phyloP scores from a whole-genome alignment of 1,284 basidiomycete species.

The Coniferiporia sulphurascens region DNA sequence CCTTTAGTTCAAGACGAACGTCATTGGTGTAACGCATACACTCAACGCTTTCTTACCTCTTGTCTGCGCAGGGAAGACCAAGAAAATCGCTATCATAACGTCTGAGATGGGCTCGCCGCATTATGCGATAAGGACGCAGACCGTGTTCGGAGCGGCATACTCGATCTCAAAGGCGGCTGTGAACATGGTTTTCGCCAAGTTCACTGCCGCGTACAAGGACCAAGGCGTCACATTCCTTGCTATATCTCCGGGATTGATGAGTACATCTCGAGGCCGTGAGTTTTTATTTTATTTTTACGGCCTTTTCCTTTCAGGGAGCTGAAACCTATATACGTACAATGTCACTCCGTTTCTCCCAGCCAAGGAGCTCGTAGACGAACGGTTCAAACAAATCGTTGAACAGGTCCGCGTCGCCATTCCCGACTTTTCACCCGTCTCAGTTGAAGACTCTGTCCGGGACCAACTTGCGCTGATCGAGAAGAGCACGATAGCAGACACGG shows the following conservation, averaged over 20 bases:
- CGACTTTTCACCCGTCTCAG: background rate
- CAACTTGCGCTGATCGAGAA: conserved; percentile 7
- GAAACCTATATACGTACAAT: too few species aligned
- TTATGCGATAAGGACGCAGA: conserved; percentile 10
- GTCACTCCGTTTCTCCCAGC: background rate
- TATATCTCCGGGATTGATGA: conserved; percentile 23
- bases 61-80: conserved; percentile 21
- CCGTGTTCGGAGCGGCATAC: conserved; percentile 11
- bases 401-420: background rate
- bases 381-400: background rate
- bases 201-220: conserved; percentile 18
- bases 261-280: conserved; percentile 16
- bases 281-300: background rate
- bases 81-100: conserved; percentile 23
- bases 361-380: background rate
- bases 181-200: conserved; percentile 24
- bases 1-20: conserved; percentile 23
- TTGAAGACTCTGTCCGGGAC: conserved; percentile 5
- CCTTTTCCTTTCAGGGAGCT: background rate
- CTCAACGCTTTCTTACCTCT: conserved; percentile 26
- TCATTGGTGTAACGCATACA: conserved; percentile 22
- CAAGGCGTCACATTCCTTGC: conserved; percentile 23
- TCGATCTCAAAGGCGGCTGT: conserved; percentile 22
- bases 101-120: conserved; percentile 21
- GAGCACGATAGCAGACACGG: conserved; percentile 1